Evolutionary conservation across 768 basidiomycete species (phyloP).

Genomic region (Pulveroboletus sp.): DNA sequence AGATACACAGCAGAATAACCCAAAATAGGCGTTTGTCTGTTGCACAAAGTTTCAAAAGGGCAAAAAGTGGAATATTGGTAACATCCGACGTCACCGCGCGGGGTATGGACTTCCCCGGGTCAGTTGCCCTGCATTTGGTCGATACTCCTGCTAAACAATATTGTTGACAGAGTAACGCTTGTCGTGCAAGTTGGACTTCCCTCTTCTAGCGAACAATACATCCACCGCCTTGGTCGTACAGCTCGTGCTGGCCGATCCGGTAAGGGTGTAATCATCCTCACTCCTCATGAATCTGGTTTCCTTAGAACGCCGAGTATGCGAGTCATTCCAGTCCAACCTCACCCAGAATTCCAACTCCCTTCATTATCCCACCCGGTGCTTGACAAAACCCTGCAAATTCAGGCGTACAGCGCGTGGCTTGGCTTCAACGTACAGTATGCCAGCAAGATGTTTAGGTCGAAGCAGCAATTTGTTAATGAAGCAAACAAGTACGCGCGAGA

Average conservation of each 20-base stretch:
- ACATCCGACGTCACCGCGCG: slow-evolving; percentile 58
- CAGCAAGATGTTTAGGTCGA: slow-evolving; percentile 36
- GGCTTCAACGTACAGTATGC: slow-evolving; percentile 50
- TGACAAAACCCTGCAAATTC: slow-evolving; percentile 38
- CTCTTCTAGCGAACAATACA: slow-evolving; percentile 68
- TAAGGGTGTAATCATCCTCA: slow-evolving; percentile 52
- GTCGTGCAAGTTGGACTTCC: slow-evolving; percentile 65
- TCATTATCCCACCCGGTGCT: slow-evolving; percentile 23
- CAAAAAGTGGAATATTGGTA: slow-evolving; percentile 42
- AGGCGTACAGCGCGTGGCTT: slow-evolving; percentile 51
- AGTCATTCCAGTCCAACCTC: slow-evolving; percentile 37
- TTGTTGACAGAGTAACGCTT: slow-evolving; percentile 43
- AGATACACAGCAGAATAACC: slow-evolving; percentile 55
- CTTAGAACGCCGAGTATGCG: slow-evolving; percentile 37
- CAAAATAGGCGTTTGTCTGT: slow-evolving; percentile 46
- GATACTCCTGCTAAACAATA: slow-evolving; percentile 4
- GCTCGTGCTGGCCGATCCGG: slow-evolving; percentile 69
- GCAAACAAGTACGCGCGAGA: slow-evolving; percentile 35
- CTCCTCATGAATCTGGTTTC: slow-evolving; percentile 48
- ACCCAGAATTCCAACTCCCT: slow-evolving; percentile 26
- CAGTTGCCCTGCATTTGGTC: slow-evolving; percentile 9
- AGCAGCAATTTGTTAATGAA: slow-evolving; percentile 36
- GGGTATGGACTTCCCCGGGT: slow-evolving; percentile 66
- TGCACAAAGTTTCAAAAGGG: slow-evolving; percentile 45
- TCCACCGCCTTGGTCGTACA: slow-evolving; percentile 75